Evolutionary conservation across 2,329 filamentous ascomycete genomes (phyloP), one percentile per base, ranked within the genome.

Genomic region (Sporothrix sp.): DNA sequence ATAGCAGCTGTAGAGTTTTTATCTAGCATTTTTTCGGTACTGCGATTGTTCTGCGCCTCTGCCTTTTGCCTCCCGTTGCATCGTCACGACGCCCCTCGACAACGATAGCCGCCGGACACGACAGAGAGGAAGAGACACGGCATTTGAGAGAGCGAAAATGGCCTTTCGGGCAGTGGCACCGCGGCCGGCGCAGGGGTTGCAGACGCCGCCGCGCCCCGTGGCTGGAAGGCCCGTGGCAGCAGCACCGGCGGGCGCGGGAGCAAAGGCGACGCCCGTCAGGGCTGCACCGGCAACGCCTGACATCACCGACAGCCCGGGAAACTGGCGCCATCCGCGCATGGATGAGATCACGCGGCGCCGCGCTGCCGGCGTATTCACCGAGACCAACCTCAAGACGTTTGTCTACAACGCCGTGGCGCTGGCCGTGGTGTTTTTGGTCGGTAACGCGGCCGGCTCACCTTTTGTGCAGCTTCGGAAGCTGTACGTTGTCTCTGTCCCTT

Each of bases 291-390:
- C 40, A 10, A 48, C 49, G 7, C 56, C 66, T 1, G 55, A 61
- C 20, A 57, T 59, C 37, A 62, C 66, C 25, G 77, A 80, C 48
- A 80, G 76, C 59, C 78, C 87, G 7, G 90, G 91, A 50, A 87
- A 83, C 63, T 98, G 93, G 91, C 80, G 82, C 62, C 93, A 98
- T 65, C 93, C 93, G 30, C 82, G 84, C 56, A 76, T 96, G 57
- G 78, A 88, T 61, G 91, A 97, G 68, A 94, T 98, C 63, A 81
- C 85, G 14, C 78, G 78, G 56, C 82, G 93, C 47, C 86, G 89
- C 63, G 83, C 87, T 64, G 83, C 82, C 18, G 81, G 82, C 13
- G 85, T 76, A 43, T 95, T 97, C 65, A 81, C 82, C 51, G 82
- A 90, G 59, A 79, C 78, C 63, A 91, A 95, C 57, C 68, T 93